Base-by-base conservation (phyloP, 495 filamentous ascomycete genomes). In the Cercophora samala region DNA sequence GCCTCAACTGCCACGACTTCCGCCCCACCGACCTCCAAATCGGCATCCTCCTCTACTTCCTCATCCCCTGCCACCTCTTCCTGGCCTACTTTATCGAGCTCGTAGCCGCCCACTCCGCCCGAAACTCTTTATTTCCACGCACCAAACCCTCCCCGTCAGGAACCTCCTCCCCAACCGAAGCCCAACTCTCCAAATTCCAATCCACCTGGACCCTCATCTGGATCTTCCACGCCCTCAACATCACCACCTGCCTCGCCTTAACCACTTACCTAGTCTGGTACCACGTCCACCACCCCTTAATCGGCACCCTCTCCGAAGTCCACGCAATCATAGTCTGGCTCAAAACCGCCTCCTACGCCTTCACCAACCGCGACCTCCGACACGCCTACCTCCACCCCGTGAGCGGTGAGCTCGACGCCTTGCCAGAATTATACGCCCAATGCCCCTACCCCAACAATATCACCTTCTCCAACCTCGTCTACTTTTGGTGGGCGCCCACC, bases 401-500 rank as follows among this genome's bases (percentile, higher is more conserved):
- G 2, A 79, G 79, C 52, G 79, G 82, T 46, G 82, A 86, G 68
- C 75, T 81, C 52, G 81, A 81, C 68, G 82, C 86, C 9, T 76
- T 97, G 1, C 95, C 95, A 0, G 86, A 89, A 11, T 80, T 97
- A 56, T 99, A 99, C 77, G 76, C 80, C 1, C 73, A 85, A n/a
- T 95, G 91, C 69, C 91, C 93, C 0, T 99, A 98, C 71, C 95
- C 95, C 0, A 75, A 83, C 51, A 99, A 98, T 78, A 90, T 98
- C 75, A 97, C 92, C 5, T 81, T 96, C 65, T 73, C 82, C 5
- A 99, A 99, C 75, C 80, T 99, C 5, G 83, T 81, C 53, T 99
- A 98, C 79, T 99, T 98, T 72, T 97, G 95, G 92, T 92, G 93
- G 85, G 95, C 95, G 0, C 95, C 95, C 1, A 99, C 95, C 0